These are phyloP conservation scores for Mortierella antarctica DNA, from an alignment of 192 early-diverging fungal species.

Conservation along the genomic window DNA sequence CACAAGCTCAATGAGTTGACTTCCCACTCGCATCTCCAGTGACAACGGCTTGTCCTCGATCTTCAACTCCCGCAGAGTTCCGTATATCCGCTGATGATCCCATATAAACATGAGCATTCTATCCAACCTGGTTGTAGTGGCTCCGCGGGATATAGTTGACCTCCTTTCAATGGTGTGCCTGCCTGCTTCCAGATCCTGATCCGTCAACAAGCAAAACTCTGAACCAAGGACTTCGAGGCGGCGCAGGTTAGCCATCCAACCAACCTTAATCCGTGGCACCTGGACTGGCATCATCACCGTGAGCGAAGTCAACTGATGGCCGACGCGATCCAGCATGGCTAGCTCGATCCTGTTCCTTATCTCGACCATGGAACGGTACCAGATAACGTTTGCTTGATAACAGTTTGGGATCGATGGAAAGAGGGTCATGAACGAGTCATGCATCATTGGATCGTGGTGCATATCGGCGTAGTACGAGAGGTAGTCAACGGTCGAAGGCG, in stretches of 20 bases:
- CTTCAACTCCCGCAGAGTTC: constrained; percentile 36
- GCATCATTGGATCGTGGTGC: constrained; percentile 51
- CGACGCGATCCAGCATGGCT: constrained; percentile 34
- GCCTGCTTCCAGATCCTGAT: constrained; percentile 17
- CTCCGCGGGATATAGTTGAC: background rate
- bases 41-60: constrained; percentile 24
- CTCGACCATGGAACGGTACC: constrained; percentile 46
- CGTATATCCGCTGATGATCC: constrained; percentile 39
- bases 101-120: constrained; percentile 35
- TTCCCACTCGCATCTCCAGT: background rate
- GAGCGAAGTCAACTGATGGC: constrained; percentile 26
- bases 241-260: constrained; percentile 18
- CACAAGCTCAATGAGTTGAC: constrained; percentile 28
- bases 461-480: constrained; percentile 42
- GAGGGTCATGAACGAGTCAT: constrained; percentile 45
- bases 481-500: constrained; percentile 47
- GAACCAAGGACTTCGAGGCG: constrained; percentile 40
- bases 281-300: constrained; percentile 29
- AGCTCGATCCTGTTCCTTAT: constrained; percentile 35
- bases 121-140: constrained; percentile 16
- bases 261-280: constrained; percentile 29
- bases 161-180: background rate
- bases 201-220: constrained; percentile 16
- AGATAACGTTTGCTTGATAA: constrained; percentile 38
- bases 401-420: constrained; percentile 50